phyloP scores from a whole-genome alignment of 768 basidiomycete species.

The Suillus weaverae region DNA sequence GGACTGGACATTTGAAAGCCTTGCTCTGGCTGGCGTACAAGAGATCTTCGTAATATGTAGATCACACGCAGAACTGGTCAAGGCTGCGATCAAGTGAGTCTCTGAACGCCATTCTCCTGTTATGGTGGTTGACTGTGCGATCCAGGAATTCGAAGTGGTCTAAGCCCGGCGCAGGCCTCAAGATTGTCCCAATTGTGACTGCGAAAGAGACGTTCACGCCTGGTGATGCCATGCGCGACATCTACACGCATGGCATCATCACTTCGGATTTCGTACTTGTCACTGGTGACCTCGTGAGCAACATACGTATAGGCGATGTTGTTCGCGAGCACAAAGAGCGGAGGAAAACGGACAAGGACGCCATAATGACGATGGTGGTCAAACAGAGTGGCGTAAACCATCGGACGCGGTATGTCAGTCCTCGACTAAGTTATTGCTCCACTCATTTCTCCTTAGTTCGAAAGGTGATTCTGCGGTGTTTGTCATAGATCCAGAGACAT shows the following conservation, averaged over 20 bases:
- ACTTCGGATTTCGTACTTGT: constrained; percentile 91
- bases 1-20: constrained; percentile 95
- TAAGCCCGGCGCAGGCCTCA: constrained; percentile 72
- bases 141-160: constrained; percentile 83
- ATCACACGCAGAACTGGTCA: constrained; percentile 85
- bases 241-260: constrained; percentile 89
- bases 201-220: constrained; percentile 86
- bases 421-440: background rate
- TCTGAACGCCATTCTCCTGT: constrained; percentile 11
- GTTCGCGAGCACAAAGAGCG: constrained; percentile 87
- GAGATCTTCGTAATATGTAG: constrained; percentile 95
- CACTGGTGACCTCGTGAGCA: constrained; percentile 91
- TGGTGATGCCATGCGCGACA: constrained; percentile 91
- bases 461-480: constrained; percentile 75
- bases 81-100: constrained; percentile 74
- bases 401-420: constrained; percentile 61
- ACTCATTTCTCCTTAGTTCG: constrained; percentile 44
- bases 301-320: constrained; percentile 86
- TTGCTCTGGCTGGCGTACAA: constrained; percentile 92
- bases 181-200: constrained; percentile 82
- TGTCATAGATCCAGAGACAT: constrained; percentile 72
- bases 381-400: constrained; percentile 74
- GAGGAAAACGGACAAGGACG: constrained; percentile 84
- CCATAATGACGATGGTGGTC: constrained; percentile 95
- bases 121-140: constrained; percentile 2